Conservation (phyloP, 2,329 filamentous ascomycete species). For the Exophiala mesophila region DNA sequence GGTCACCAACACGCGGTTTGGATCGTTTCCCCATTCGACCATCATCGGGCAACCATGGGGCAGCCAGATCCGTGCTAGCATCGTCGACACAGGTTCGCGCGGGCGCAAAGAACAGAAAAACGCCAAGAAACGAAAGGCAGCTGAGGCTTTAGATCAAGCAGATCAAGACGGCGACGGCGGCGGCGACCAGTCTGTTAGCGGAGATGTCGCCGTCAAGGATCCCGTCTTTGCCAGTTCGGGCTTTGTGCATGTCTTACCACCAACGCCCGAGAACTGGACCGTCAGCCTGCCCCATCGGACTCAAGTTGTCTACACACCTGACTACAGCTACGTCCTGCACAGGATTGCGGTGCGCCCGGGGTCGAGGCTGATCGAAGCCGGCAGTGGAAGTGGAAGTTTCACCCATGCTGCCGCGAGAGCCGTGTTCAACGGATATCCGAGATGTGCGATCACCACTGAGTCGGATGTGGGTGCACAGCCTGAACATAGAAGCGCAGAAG, state of each 20-base stretch:
- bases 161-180: constrained; percentile 19
- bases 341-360: constrained; percentile 44
- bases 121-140: constrained; percentile 45
- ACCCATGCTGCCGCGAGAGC: constrained; percentile 48
- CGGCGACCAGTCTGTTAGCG: constrained; percentile 23
- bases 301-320: constrained; percentile 50
- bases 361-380: constrained; percentile 45
- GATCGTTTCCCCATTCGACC: constrained; percentile 79
- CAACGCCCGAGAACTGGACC: constrained; percentile 49
- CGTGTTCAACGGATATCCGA: constrained; percentile 40
- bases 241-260: constrained; percentile 46
- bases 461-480: neutral
- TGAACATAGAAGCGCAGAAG: constrained; percentile 7
- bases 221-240: constrained; percentile 42
- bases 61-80: constrained; percentile 81
- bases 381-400: constrained; percentile 50
- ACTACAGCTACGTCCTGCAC: constrained; percentile 50
- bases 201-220: constrained; percentile 24
- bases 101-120: constrained; percentile 61
- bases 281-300: constrained; percentile 48
- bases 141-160: constrained; percentile 33
- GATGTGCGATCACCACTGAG: constrained; percentile 19
- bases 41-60: constrained; percentile 80
- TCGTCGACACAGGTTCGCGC: constrained; percentile 85
- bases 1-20: constrained; percentile 87